phyloP scores from a whole-genome alignment of 208 protist genomes.

The Leishmania gerbilli region DNA sequence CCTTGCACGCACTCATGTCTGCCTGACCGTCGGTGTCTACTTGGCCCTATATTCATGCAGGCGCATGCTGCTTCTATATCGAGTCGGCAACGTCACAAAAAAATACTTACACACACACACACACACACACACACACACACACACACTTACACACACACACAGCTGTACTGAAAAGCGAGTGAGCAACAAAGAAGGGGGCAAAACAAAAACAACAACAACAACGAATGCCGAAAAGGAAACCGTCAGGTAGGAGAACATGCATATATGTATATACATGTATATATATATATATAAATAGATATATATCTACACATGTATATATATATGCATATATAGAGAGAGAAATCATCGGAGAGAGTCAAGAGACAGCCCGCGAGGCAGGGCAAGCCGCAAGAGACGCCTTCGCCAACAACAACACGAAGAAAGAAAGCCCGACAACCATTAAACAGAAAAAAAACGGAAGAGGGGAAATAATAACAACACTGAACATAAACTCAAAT shows the following conservation, averaged over 20 bases:
- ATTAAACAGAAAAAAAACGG: not conserved
- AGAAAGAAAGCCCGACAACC: not conserved
- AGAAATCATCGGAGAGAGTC: not conserved
- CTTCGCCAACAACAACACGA: not conserved
- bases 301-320: not conserved
- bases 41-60: not conserved
- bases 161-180: not conserved
- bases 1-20: not conserved
- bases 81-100: not conserved
- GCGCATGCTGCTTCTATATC: not conserved
- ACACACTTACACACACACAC: not conserved
- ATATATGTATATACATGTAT: not conserved
- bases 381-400: not conserved
- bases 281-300: not conserved
- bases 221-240: not conserved
- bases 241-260: not conserved
- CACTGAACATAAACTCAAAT: not conserved
- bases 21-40: not conserved
- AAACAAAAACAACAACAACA: not conserved
- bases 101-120: slow-evolving; percentile 1
- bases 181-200: not conserved
- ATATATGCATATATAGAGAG: not conserved
- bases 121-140: not conserved
- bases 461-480: not conserved
- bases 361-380: not conserved